Evolutionary conservation across 148 eudicot species (phyloP).

Genomic region (Amaranthus palmeri): DNA sequence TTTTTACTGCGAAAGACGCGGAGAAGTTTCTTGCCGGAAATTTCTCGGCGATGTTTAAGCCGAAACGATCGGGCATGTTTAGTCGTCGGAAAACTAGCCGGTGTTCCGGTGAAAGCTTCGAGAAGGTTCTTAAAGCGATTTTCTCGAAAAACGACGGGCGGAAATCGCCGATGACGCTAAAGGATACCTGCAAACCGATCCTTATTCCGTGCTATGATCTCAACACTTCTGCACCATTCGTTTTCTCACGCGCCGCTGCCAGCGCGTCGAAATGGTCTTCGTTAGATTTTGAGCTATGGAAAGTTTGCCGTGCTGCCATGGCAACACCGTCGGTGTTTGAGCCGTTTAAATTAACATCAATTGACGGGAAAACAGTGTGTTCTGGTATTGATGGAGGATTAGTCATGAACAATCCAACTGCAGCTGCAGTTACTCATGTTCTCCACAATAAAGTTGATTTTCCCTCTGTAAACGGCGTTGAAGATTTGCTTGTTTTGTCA

Average conservation of each 20-base stretch:
- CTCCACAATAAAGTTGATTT: conserved; percentile 64
- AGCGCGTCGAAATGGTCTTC: conserved; percentile 46
- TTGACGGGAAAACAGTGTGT: conserved; percentile 48
- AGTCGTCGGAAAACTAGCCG: conserved; percentile 27
- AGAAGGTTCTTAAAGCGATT: conserved; percentile 34
- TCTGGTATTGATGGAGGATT: conserved; percentile 60
- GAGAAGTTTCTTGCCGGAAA: conserved; percentile 38
- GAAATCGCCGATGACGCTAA: conserved; percentile 46
- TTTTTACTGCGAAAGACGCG: conserved; percentile 51
- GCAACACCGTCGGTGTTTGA: conserved; percentile 53
- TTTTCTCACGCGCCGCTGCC: conserved; percentile 77
- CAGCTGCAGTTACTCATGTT: conserved; percentile 68
- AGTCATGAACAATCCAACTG: conserved; percentile 73
- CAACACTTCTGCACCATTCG: conserved; percentile 60
- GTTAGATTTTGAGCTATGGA: conserved; percentile 66
- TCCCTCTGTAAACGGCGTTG: conserved; percentile 60
- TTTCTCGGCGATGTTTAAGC: conserved; percentile 34
- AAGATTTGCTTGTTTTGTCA: conserved; percentile 57
- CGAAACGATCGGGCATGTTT: conserved; percentile 27
- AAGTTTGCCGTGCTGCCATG: conserved; percentile 59
- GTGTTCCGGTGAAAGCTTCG: conserved; percentile 55
- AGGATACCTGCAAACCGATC: conserved; percentile 71
- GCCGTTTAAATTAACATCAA: conserved; percentile 41
- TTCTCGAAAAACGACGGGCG: conserved; percentile 28
- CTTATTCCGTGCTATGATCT: conserved; percentile 66